phyloP scores from a whole-genome alignment of 2,329 filamentous ascomycete species.

The Aspergillus unguis region DNA sequence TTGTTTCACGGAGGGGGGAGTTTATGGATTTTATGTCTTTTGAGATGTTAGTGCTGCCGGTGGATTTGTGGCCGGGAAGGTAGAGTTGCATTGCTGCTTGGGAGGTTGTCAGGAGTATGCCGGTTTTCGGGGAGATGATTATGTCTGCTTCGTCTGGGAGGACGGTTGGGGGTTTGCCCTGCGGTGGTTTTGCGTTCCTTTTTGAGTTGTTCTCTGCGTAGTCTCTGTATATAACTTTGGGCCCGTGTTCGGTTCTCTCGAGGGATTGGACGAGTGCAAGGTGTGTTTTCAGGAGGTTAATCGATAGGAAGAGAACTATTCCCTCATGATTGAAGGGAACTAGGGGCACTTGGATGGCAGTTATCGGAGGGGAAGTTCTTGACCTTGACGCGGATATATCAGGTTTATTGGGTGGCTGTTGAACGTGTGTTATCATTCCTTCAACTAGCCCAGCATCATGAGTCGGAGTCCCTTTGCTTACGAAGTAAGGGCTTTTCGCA shows the following conservation, averaged over 20 bases:
- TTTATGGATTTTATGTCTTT: constrained; percentile 26
- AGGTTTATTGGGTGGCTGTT: too few species aligned
- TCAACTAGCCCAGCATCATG: too few species aligned
- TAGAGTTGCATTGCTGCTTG: constrained; percentile 69
- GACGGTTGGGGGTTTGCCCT: not conserved
- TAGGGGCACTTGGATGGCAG: constrained; percentile 25
- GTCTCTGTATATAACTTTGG: constrained; percentile 27
- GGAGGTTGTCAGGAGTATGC: constrained; percentile 67
- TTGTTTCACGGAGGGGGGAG: constrained; percentile 53
- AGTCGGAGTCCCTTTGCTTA: not conserved
- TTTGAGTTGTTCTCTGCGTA: constrained; percentile 7
- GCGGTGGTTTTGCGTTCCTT: not conserved
- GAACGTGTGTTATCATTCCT: too few species aligned
- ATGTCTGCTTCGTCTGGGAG: constrained; percentile 56
- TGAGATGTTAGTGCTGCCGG: not conserved
- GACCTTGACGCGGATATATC: not conserved
- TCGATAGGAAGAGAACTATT: constrained; percentile 26
- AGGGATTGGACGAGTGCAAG: constrained; percentile 19
- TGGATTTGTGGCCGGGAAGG: constrained; percentile 57
- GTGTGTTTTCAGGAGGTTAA: constrained; percentile 25
- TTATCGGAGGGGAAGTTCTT: not conserved
- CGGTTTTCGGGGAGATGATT: constrained; percentile 64
- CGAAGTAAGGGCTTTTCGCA: constrained; percentile 27
- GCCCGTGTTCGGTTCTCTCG: constrained; percentile 15
- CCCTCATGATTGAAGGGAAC: constrained; percentile 17